These are phyloP conservation scores for Hymenochaete sp. DNA, from an alignment of 1,284 basidiomycete genomes.

Conservation along the genomic window DNA sequence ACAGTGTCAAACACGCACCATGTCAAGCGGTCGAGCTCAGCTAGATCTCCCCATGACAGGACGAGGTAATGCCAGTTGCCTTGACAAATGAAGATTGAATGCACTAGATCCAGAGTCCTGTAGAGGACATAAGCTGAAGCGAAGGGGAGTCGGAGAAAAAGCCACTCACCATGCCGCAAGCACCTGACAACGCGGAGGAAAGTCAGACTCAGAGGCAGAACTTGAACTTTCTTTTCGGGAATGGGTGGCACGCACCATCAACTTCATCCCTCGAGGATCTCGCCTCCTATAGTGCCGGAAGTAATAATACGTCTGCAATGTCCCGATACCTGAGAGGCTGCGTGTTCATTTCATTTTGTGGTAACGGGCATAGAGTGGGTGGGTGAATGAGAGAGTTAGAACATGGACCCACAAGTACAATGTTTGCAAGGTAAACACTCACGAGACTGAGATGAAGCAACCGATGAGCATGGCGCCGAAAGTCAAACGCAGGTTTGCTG, in stretches of 20 bases:
- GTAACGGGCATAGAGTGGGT: neutral
- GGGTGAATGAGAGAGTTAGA: neutral
- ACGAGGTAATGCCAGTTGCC: conserved; percentile 17
- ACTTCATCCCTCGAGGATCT: conserved; percentile 8
- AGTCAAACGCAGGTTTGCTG: conserved; percentile 10
- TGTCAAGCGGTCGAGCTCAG: conserved; percentile 13
- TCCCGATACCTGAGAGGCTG: conserved; percentile 16
- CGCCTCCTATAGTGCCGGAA: conserved; percentile 15
- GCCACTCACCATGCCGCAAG: conserved; percentile 9
- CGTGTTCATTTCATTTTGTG: neutral
- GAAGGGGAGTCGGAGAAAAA: neutral
- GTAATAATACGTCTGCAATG: conserved; percentile 15
- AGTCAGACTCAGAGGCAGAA: neutral
- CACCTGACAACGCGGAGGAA: conserved; percentile 5
- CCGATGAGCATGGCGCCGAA: conserved; percentile 18
- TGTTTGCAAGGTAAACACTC: neutral
- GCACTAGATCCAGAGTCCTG: conserved; percentile 16
- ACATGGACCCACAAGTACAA: neutral
- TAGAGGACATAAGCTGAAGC: neutral
- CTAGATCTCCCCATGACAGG: conserved; percentile 12
- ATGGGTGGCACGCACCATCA: conserved; percentile 6
- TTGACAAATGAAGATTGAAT: conserved; percentile 16
- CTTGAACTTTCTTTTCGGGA: neutral
- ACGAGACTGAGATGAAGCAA: conserved; percentile 15
- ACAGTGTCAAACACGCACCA: conserved; percentile 8